Evolutionary conservation across 208 protist genomes (phyloP), one percentile per base, ranked within the genome.

Genomic region (Phytomonas francai): DNA sequence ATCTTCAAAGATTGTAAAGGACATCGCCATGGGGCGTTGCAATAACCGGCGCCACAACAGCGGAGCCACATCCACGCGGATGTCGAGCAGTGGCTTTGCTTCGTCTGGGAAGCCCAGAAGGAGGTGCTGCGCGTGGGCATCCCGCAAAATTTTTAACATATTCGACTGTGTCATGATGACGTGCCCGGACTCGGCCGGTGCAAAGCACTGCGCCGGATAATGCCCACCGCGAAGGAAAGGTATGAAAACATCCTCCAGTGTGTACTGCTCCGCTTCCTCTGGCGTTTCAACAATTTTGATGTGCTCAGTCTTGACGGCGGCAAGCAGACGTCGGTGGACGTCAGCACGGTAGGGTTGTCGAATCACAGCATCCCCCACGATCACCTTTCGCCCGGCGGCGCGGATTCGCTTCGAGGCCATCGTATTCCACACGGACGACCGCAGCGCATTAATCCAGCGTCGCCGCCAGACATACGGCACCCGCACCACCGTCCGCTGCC

Each of bases 11-110:
- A 93, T 84, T n/a, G 71, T 71, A 49, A 81, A 92, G 29, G 74
- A 58, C 69, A 95, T 72, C 59, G 29, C 74, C 30, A 93, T 32
- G 36, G 90, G 90, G 12, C 82, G 80, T 34, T 88, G 62, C 2
- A 93, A 71, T 64, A 95, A 75, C 4, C 87, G 84, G 6, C 90
- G 87, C 64, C 91, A 95, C 14, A 93, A 72, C 67, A 93, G 11
- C 27, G 84, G 80, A 7, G 80, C 68, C 32, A 62, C 45, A 12
- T 85, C 84, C 27, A 73, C 78, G 16, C 85, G 87, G 36, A 84
- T 76, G 70, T 93, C 87, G 19, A 95, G 76, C 22, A 95, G 65
- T 33, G 71, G 63, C 25, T 72, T 72, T 62, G 76, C 70, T 31
- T 73, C 70, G 29, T 87, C 73, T 7, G 77, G 76, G 67, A 95